phyloP scores from a whole-genome alignment of 2,329 filamentous ascomycete genomes.

The Aspergillus novofumigatus region DNA sequence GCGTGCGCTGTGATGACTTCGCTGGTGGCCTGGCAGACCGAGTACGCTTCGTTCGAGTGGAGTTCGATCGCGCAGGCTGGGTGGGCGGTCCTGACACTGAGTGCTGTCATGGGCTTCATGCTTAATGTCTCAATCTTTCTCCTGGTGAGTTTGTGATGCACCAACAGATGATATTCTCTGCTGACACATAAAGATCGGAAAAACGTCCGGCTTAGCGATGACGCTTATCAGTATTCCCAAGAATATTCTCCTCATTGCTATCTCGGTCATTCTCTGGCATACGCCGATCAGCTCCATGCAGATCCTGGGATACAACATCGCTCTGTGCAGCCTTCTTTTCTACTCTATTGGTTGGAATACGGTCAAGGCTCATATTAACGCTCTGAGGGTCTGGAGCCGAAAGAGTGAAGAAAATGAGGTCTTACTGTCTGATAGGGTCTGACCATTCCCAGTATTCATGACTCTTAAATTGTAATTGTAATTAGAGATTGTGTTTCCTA shows the following conservation, averaged over 20 bases:
- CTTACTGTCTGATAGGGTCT: not conserved
- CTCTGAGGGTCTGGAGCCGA: not conserved
- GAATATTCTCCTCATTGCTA: conserved; percentile 71
- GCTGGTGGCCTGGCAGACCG: conserved; percentile 59
- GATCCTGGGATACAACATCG: conserved; percentile 68
- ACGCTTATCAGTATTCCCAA: conserved; percentile 79
- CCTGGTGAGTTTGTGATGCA: conserved; percentile 54
- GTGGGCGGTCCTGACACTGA: conserved; percentile 59
- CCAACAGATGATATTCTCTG: not conserved
- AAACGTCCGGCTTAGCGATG: conserved; percentile 76
- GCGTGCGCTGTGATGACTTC: conserved; percentile 75
- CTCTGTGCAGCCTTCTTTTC: conserved; percentile 59
- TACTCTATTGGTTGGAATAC: conserved; percentile 67
- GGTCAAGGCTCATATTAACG: conserved; percentile 35
- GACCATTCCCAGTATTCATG: not conserved
- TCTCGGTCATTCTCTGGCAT: conserved; percentile 70
- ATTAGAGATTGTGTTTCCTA: not conserved
- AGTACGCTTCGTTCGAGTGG: conserved; percentile 52
- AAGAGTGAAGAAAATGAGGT: not conserved
- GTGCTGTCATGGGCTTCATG: conserved; percentile 70
- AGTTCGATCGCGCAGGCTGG: conserved; percentile 4
- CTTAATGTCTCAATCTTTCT: conserved; percentile 79
- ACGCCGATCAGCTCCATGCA: conserved; percentile 66
- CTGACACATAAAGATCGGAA: conserved; percentile 62
- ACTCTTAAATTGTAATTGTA: not conserved